These are phyloP conservation scores for Deinandra increscens DNA, from an alignment of 129 eudicot genomes.

Conservation along the genomic window DNA sequence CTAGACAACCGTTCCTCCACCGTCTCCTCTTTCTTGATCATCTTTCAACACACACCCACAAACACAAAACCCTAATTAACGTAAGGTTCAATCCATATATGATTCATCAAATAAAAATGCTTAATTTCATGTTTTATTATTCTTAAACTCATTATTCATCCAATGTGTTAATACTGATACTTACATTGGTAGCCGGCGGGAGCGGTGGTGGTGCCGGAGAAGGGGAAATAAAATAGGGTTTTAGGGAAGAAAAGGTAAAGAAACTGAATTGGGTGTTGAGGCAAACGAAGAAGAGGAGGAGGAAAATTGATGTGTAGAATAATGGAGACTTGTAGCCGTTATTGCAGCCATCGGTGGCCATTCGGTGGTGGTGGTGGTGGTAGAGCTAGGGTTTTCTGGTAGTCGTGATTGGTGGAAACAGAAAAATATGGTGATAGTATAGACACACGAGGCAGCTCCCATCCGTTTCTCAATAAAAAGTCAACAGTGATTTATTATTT, in stretches of 20 bases:
- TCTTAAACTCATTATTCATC: neutral
- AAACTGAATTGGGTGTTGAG: slow-evolving; percentile 41
- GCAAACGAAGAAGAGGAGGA: slow-evolving; percentile 41
- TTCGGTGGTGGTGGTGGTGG: slow-evolving; percentile 10
- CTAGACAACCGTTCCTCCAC: slow-evolving; percentile 55
- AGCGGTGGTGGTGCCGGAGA: slow-evolving; percentile 26
- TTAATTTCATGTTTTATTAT: neutral
- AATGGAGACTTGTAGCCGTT: slow-evolving; percentile 25
- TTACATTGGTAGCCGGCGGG: slow-evolving; percentile 22
- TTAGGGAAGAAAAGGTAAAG: slow-evolving; percentile 32
- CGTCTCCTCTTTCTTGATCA: slow-evolving; percentile 18
- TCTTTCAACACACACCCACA: slow-evolving; percentile 6
- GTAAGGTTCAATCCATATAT: neutral
- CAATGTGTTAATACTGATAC: neutral
- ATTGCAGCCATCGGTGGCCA: slow-evolving; percentile 29
- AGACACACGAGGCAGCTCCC: slow-evolving; percentile 17
- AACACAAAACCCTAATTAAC: neutral
- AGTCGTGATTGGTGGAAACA: slow-evolving; percentile 26
- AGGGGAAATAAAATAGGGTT: slow-evolving; percentile 9
- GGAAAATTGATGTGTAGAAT: slow-evolving; percentile 35
- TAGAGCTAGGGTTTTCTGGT: slow-evolving; percentile 36
- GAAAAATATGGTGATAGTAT: neutral
- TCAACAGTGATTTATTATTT: neutral
- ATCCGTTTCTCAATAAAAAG: neutral
- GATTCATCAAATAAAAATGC: neutral